phyloP scores from a whole-genome alignment of 805 yeast genomes.

The Novakomyces olei region DNA sequence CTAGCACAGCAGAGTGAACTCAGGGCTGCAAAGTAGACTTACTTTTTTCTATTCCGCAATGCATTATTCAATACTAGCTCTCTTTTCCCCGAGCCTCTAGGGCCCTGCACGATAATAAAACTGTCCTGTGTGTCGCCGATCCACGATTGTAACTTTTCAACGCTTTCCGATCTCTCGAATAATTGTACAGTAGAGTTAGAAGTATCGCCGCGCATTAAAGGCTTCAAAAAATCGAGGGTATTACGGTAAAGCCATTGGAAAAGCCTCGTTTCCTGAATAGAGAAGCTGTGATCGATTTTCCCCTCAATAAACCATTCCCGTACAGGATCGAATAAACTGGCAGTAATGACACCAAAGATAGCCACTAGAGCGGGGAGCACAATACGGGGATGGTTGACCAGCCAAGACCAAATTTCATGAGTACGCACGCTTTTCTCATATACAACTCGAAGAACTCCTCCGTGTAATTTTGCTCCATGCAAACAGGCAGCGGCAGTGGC shows the following conservation, averaged over 20 bases:
- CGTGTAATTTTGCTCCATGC: slow-evolving; percentile 40
- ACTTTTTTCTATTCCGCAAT: slow-evolving; percentile 36
- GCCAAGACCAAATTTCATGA: slow-evolving; percentile 32
- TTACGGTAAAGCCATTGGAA: slow-evolving; percentile 2
- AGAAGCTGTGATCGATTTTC: slow-evolving; percentile 31
- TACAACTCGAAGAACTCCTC: slow-evolving; percentile 50
- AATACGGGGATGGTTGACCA: slow-evolving; percentile 58
- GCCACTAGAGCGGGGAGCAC: slow-evolving; percentile 66
- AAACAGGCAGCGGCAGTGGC: slow-evolving; percentile 77
- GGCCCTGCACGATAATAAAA: slow-evolving; percentile 75
- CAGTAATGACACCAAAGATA: slow-evolving; percentile 57
- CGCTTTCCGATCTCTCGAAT: slow-evolving; percentile 30
- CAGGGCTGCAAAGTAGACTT: no score
- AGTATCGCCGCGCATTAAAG: no score
- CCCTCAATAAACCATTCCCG: slow-evolving; percentile 56
- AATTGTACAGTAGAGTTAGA: no score
- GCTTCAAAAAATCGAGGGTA: slow-evolving; percentile 11
- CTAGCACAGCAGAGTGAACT: no score
- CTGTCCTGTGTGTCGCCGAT: slow-evolving; percentile 75
- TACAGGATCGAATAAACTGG: slow-evolving; percentile 77
- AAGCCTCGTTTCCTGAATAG: slow-evolving; percentile 6
- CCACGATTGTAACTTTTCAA: slow-evolving; percentile 54
- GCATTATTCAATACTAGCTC: slow-evolving; percentile 53
- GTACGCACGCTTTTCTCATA: slow-evolving; percentile 37
- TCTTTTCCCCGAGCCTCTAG: slow-evolving; percentile 85